phyloP scores from a whole-genome alignment of 305 asterid genomes.

The Solanum aculeatissimum region DNA sequence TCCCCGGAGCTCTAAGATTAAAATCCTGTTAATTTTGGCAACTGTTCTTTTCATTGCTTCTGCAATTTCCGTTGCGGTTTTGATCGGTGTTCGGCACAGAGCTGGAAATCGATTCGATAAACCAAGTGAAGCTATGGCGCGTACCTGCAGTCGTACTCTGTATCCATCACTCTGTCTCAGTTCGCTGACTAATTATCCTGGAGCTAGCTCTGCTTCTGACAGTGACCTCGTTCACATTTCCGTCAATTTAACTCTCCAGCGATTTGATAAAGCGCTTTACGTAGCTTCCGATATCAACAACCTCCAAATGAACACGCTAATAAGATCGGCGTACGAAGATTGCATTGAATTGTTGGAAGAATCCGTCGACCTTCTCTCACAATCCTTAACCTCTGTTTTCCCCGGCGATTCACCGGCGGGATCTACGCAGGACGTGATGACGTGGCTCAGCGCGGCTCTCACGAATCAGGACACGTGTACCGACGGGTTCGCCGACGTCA shows the following conservation, averaged over 20 bases:
- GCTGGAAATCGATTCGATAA: slow-evolving; percentile 20
- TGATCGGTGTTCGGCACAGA: slow-evolving; percentile 15
- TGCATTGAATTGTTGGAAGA: slow-evolving; percentile 87
- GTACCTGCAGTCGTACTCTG: slow-evolving; percentile 52
- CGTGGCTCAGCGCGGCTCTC: slow-evolving; percentile 92
- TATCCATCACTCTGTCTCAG: slow-evolving; percentile 59
- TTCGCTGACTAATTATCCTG: slow-evolving; percentile 65
- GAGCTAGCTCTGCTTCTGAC: slow-evolving; percentile 65
- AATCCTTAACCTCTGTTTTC: slow-evolving; percentile 42
- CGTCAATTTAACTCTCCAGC: slow-evolving; percentile 73
- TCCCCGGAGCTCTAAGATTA: slow-evolving; percentile 23
- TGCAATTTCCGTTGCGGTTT: slow-evolving; percentile 39
- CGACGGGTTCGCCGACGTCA: slow-evolving; percentile 52
- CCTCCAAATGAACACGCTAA: slow-evolving; percentile 46
- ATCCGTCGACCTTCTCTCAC: slow-evolving; percentile 60
- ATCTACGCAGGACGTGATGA: slow-evolving; percentile 59
- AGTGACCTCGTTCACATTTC: slow-evolving; percentile 79
- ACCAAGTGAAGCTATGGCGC: slow-evolving; percentile 60
- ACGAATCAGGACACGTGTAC: slow-evolving; percentile 92
- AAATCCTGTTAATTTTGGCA: slow-evolving; percentile 28
- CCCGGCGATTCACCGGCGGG: slow-evolving; percentile 14
- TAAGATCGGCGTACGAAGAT: slow-evolving; percentile 76
- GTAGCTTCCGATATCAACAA: slow-evolving; percentile 47
- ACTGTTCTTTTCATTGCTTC: slow-evolving; percentile 38
- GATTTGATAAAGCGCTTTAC: slow-evolving; percentile 55